Evolutionary conservation across 306 rosid species (phyloP), one percentile per base, ranked within the genome.

Genomic region (Medicago arabica): DNA sequence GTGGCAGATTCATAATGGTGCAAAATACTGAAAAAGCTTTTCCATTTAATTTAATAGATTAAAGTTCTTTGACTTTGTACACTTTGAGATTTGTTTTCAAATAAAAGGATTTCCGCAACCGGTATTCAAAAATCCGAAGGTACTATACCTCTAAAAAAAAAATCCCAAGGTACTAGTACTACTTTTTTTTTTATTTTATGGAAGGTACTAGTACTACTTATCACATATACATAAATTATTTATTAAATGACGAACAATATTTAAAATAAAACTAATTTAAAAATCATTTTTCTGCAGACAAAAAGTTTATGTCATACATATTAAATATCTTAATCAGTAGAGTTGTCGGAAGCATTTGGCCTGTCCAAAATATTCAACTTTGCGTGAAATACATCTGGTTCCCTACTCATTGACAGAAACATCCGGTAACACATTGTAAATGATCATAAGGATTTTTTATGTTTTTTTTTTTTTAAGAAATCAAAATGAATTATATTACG

Each of bases 1-100:
- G 53, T 13, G 53, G 66, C 39, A 25, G 7, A 6, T 34, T 1
- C 38, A 34, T 25, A 21, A 16, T 25, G 66, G 41, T 59, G 6
- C 40, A 28, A 59, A 59, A 59, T n/a, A 12, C 66, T 13, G 9
- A 25, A 59, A 59, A 59, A 25, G 40, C 41, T 25, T 23, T 59
- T 17, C 4, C 4, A 6, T 59, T 59, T 58, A 15, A 6, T 59
- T 59, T 58, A 15, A 25, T 28, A 23, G 41, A 60, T 60, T 28
- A 60, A 25, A 60, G 66, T 59, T 58, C 9, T 43, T 21, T 17
- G 54, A 59, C 57, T 71, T 82, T 76, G 41, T 21, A 25, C 9
- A 16, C 10, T 53, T n/a, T n/a, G 11, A 2, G 16, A 7, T 53
- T 53, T 19, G 17, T 53, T 40, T 40, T 28, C 31, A 28, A 3